Evolutionary conservation across 2,329 filamentous ascomycete genomes (phyloP).

Genomic region (Neonectria punicea): DNA sequence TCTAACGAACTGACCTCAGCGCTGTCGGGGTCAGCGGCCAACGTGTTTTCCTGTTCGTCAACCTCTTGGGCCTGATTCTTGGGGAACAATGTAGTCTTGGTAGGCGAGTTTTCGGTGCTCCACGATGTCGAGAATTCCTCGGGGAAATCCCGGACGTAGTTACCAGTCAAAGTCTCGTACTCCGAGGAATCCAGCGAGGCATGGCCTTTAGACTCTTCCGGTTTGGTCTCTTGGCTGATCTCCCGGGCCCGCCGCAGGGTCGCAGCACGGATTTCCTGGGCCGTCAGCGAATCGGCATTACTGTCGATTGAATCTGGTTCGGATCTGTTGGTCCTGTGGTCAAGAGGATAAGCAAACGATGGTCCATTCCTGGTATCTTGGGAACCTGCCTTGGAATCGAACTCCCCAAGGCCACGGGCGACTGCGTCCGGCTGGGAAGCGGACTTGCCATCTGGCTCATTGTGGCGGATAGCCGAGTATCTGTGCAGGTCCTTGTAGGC

Average conservation of each 20-base stretch:
- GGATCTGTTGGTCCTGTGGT: conserved; percentile 33
- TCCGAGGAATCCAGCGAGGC: conserved; percentile 11
- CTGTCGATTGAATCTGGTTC: conserved; percentile 31
- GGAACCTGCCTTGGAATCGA: conserved; percentile 49
- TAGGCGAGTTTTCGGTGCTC: conserved; percentile 45
- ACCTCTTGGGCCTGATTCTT: conserved; percentile 18
- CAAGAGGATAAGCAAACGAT: conserved; percentile 39
- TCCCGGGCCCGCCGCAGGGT: conserved; percentile 44
- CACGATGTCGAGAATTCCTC: conserved; percentile 61
- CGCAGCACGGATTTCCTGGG: conserved; percentile 46
- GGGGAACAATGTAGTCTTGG: conserved; percentile 41
- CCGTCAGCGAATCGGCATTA: conserved; percentile 40
- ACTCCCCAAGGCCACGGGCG: conserved; percentile 50
- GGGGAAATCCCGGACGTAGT: conserved; percentile 62
- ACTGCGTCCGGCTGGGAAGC: conserved; percentile 46
- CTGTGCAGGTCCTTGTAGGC: conserved; percentile 54
- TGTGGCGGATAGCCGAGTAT: conserved; percentile 51
- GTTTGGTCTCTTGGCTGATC: conserved; percentile 29
- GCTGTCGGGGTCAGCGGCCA: conserved; percentile 39
- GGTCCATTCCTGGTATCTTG: conserved; percentile 37
- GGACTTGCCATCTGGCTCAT: conserved; percentile 48
- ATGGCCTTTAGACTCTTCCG: conserved; percentile 24
- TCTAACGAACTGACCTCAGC: conserved; percentile 53
- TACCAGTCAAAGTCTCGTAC: conserved; percentile 54
- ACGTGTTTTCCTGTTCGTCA: background rate